These are phyloP conservation scores for Daedaleopsis sinensis DNA, from an alignment of 768 basidiomycete genomes.

Conservation along the genomic window DNA sequence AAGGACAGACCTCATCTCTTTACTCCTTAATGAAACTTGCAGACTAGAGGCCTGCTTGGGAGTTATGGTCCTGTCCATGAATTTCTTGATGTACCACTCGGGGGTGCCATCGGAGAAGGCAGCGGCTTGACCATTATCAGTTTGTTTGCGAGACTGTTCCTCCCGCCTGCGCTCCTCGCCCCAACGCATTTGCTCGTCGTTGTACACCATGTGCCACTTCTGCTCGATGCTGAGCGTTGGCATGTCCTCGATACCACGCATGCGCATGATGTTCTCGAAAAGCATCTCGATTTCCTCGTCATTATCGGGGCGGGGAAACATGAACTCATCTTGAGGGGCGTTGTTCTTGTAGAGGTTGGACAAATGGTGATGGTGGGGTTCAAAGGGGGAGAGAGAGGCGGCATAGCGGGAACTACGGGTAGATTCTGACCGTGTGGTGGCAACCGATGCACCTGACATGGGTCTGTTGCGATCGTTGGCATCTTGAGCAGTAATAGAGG, in stretches of 20 bases:
- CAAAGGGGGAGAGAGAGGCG: constrained; percentile 54
- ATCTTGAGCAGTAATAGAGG: constrained; percentile 35
- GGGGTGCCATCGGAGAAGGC: constrained; percentile 71
- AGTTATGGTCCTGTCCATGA: constrained; percentile 85
- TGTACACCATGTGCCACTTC: constrained; percentile 92
- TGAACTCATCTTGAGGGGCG: constrained; percentile 57
- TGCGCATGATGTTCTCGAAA: constrained; percentile 77
- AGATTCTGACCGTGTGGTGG: constrained; percentile 57
- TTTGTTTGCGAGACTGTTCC: constrained; percentile 61
- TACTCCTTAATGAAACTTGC: constrained; percentile 76
- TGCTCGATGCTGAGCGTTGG: constrained; percentile 71
- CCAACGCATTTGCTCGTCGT: constrained; percentile 80
- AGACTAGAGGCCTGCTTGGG: constrained; percentile 79
- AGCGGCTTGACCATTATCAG: constrained; percentile 56
- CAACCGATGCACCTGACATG: constrained; percentile 36
- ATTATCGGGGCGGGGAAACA: constrained; percentile 74
- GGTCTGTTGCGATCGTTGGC: constrained; percentile 35
- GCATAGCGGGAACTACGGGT: constrained; percentile 67
- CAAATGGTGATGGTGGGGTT: constrained; percentile 59
- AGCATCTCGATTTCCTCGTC: constrained; percentile 79
- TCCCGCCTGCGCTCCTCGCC: constrained; percentile 69
- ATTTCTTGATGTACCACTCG: constrained; percentile 92
- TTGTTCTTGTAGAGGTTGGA: constrained; percentile 42
- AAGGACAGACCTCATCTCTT: constrained; percentile 70
- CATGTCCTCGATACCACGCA: constrained; percentile 64